phyloP scores from a whole-genome alignment of 345 rosid genomes.

The Eucalyptus cloeziana region DNA sequence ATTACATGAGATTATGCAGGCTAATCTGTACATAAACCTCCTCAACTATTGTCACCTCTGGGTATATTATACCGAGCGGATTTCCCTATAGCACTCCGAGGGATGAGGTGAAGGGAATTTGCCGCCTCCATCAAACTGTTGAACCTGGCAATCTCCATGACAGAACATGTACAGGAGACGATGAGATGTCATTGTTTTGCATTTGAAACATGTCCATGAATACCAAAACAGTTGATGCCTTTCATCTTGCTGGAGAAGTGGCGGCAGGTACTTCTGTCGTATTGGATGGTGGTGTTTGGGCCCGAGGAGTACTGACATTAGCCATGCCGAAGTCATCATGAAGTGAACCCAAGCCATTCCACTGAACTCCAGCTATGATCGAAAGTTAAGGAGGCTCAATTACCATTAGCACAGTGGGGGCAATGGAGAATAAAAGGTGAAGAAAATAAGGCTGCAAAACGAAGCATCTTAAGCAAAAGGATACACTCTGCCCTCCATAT shows the following conservation, averaged over 20 bases:
- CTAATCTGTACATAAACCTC: neutral
- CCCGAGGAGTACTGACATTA: conserved; percentile 22
- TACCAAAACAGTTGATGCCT: neutral
- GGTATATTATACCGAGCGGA: neutral
- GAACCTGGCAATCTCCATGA: neutral
- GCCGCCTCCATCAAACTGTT: neutral
- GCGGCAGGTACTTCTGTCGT: conserved; percentile 22
- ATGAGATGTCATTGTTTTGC: neutral
- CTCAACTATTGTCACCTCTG: neutral
- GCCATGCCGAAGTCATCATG: conserved; percentile 22
- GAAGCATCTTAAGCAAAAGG: conserved; percentile 10
- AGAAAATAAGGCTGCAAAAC: neutral
- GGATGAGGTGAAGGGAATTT: neutral
- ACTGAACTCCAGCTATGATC: conserved; percentile 36
- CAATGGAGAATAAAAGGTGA: neutral
- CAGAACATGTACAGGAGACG: neutral
- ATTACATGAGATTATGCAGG: neutral
- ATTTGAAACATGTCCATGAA: neutral
- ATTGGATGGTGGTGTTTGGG: conserved; percentile 50
- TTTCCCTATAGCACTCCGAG: neutral
- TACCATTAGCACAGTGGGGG: neutral
- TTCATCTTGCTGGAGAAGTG: conserved; percentile 17
- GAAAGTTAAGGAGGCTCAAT: conserved; percentile 12
- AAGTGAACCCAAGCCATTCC: conserved; percentile 37
- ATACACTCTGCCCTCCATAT: conserved; percentile 83